A percentile compares a stretch with the other conserved stretches of the same genome.
Evolutionary conservation across 2,329 filamentous ascomycete genomes (phyloP).

Genomic region (Cladosporium oxysporum): DNA sequence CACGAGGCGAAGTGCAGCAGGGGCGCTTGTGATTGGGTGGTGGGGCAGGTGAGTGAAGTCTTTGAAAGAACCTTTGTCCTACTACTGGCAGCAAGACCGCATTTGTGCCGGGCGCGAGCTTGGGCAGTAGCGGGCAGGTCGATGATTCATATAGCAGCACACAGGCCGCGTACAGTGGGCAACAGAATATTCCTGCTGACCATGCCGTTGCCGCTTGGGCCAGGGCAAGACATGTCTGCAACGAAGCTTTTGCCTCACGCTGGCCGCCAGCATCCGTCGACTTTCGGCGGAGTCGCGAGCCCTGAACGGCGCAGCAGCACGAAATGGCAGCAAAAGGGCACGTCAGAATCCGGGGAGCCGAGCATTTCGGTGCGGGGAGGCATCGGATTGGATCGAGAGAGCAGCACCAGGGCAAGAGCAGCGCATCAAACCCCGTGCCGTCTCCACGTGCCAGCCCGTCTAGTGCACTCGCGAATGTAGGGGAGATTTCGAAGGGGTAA

Average conservation of each 20-base stretch:
- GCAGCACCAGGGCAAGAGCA: neutral
- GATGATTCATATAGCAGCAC: conserved; percentile 18
- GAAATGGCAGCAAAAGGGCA: neutral
- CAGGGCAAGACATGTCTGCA: neutral
- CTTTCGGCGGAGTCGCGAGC: neutral
- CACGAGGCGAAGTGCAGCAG: conserved; percentile 13
- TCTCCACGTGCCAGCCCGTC: conserved; percentile 17
- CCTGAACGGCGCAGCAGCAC: neutral
- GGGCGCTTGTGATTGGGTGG: conserved; percentile 13
- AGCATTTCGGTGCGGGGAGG: neutral
- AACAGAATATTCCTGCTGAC: conserved; percentile 13
- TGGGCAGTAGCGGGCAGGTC: neutral
- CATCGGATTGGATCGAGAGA: conserved; percentile 6
- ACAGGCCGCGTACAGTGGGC: neutral
- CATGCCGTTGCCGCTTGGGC: conserved; percentile 16
- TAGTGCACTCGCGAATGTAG: neutral
- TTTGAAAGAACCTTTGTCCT: conserved; percentile 21
- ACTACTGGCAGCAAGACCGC: conserved; percentile 11
- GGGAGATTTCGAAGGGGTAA: conserved; percentile 11
- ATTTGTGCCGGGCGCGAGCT: conserved; percentile 6
- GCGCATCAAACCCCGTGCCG: conserved; percentile 2
- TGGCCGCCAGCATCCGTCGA: conserved; percentile 3
- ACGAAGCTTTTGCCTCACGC: conserved; percentile 15
- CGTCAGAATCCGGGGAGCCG: conserved; percentile 20
- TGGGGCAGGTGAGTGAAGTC: conserved; percentile 16